phyloP scores from a whole-genome alignment of 371 early-diverging fungal species.

The Apophysomyces trapeziformis region DNA sequence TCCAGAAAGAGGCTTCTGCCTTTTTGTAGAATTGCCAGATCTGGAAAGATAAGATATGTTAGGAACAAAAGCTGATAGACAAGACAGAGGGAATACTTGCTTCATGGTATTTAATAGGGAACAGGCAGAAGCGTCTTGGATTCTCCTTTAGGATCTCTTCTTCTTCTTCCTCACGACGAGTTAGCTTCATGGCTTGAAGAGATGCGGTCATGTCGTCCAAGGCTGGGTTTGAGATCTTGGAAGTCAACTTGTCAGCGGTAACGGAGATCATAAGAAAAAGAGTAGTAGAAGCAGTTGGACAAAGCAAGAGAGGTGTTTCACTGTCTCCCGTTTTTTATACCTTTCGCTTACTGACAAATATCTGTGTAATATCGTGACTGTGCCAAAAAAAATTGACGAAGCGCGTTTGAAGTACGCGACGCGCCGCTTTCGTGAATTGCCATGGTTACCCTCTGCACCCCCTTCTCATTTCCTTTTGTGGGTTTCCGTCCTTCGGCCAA shows the following conservation, averaged over 20 bases:
- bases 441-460: neutral
- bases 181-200: constrained; percentile 12
- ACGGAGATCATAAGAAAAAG: neutral
- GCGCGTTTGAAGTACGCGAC: constrained; percentile 7
- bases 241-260: neutral
- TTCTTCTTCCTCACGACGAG: constrained; percentile 27
- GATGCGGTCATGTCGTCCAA: constrained; percentile 10
- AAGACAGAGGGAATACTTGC: constrained; percentile 38
- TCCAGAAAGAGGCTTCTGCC: constrained; percentile 99
- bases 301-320: neutral
- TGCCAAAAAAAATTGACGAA: constrained; percentile 2
- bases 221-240: neutral
- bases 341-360: constrained; percentile 7
- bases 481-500: constrained; percentile 8
- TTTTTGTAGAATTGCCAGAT: constrained; percentile 99
- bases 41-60: constrained; percentile 34
- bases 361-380: constrained; percentile 12
- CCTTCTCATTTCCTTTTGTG: constrained; percentile 3
- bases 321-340: constrained; percentile 5
- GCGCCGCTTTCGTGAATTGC: neutral
- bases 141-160: constrained; percentile 65
- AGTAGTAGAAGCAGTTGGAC: neutral
- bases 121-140: constrained; percentile 90
- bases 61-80: neutral
- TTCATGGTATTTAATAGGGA: constrained; percentile 96